These are phyloP conservation scores for Candida nonsorbophila DNA, from an alignment of 805 yeast species.

Conservation along the genomic window DNA sequence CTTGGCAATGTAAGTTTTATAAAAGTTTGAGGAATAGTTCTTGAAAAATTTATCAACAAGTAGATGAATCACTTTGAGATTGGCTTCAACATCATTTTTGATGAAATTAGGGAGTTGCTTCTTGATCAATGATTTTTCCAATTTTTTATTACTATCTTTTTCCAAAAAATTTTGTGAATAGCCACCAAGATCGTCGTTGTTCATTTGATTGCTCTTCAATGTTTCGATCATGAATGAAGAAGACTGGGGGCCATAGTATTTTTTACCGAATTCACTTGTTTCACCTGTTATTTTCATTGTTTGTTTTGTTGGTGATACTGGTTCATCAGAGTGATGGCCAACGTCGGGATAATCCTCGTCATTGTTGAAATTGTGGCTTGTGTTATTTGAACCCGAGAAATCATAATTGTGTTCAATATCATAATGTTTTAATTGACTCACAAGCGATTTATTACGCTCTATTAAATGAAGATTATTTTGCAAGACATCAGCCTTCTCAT, in stretches of 20 bases:
- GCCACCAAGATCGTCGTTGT: not conserved
- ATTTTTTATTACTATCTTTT: conserved; percentile 4
- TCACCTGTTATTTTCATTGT: conserved; percentile 23
- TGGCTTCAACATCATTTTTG: conserved; percentile 11
- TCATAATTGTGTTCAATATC: conserved; percentile 5
- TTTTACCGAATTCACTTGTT: conserved; percentile 34
- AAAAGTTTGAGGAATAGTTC: conserved; percentile 23
- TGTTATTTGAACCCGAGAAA: not conserved
- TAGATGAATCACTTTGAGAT: conserved; percentile 24
- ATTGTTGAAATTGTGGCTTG: conserved; percentile 1
- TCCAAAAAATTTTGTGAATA: conserved; percentile 8
- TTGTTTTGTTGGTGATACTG: not conserved
- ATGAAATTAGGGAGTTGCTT: conserved; percentile 23
- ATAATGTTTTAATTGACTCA: conserved; percentile 4
- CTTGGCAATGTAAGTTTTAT: conserved; percentile 34
- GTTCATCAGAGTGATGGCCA: not conserved
- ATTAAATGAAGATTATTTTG: conserved; percentile 14
- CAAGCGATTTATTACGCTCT: conserved; percentile 9
- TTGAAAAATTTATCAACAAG: conserved; percentile 41
- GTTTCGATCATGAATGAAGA: conserved; percentile 42
- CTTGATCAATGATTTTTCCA: conserved; percentile 18
- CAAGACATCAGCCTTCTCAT: conserved; percentile 15
- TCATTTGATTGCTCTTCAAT: conserved; percentile 11
- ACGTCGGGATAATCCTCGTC: not conserved
- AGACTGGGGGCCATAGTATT: conserved; percentile 50